phyloP scores from a whole-genome alignment of 2,329 filamentous ascomycete genomes.

The Verticillium isaacii region DNA sequence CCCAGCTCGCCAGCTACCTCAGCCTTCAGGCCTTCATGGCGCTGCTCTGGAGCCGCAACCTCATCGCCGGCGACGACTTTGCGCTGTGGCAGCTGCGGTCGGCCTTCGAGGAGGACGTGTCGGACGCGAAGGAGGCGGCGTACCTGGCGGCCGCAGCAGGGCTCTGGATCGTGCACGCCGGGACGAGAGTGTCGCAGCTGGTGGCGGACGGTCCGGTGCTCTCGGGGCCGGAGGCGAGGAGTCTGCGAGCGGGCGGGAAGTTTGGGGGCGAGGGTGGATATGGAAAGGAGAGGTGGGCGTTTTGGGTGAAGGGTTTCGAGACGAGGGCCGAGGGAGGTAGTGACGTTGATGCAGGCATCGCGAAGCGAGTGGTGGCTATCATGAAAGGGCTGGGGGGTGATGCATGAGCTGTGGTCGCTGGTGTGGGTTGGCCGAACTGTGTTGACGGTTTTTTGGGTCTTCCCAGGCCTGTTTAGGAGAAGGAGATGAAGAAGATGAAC shows the following conservation, averaged over 20 bases:
- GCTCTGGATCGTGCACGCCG: conserved; percentile 9
- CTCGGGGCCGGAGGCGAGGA: neutral
- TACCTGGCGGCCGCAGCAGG: conserved; percentile 2
- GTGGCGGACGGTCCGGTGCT: neutral
- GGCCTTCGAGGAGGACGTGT: conserved; percentile 10
- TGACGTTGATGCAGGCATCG: neutral
- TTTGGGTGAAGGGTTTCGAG: conserved; percentile 11
- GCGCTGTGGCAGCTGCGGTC: conserved; percentile 10
- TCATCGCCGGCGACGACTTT: conserved; percentile 9
- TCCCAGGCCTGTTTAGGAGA: too few species aligned
- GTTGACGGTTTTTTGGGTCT: too few species aligned
- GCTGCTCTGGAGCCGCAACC: conserved; percentile 11
- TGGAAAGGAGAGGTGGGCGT: conserved; percentile 10
- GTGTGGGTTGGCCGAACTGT: too few species aligned
- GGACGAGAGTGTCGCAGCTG: conserved; percentile 9
- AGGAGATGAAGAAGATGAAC: too few species aligned
- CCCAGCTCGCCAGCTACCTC: conserved; percentile 2
- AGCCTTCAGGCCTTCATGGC: conserved; percentile 12
- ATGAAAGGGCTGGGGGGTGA: neutral
- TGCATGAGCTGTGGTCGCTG: neutral
- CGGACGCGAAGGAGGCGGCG: conserved; percentile 6
- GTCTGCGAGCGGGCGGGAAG: conserved; percentile 3
- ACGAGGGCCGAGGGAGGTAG: neutral
- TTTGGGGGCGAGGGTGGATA: conserved; percentile 5
- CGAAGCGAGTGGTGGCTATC: neutral